Base-by-base conservation (phyloP, 2,329 filamentous ascomycete species). In the Diplodia mutila region DNA sequence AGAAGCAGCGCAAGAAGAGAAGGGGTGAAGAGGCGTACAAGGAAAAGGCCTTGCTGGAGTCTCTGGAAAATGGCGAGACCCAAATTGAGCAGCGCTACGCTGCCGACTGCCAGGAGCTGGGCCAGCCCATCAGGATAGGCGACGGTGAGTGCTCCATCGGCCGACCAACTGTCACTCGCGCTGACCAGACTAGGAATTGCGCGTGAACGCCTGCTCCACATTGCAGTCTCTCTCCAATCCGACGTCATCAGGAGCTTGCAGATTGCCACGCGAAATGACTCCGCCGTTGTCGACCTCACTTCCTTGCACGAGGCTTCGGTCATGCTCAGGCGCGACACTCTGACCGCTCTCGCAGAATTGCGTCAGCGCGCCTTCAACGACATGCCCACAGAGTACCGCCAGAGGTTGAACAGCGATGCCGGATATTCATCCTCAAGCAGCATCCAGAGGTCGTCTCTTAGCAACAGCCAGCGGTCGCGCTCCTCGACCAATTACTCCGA, bases 181-280 rank as follows among this genome's bases (percentile, higher is more conserved):
- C 46, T 69, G 27, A 69, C 52, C 14, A n/a, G 16, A 16, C 51
- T 69, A 80, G 78, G 72, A 52, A 73, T 75, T 37, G 78, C 78
- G 14, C 72, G 77, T 64, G 75, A 80, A 52, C 76, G 74, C 11
- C 71, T 80, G 3, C 70, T 77, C 6, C 77, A 79, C 66, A 76
- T 81, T 25, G 75, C 78, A 16, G 73, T 80, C 8, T 72, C 76
- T n/a, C 73, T 82, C 67, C 78, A 81, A 68, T 75, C 76, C 27
- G 77, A 81, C 67, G 76, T 80, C 21, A 78, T 82, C 54, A 74
- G 75, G 61, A 75, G 75, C 61, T 70, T 81, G 23, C 76, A 80
- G 67, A 73, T 80, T 65, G 78, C 76, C n/a, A 72, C 74, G 46
- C 73, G 77, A 51, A 75, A 75, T 48, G 74, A 75, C 29, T 71